phyloP scores from a whole-genome alignment of 352 stramenopile species.

The Globisporangium paddicum region DNA sequence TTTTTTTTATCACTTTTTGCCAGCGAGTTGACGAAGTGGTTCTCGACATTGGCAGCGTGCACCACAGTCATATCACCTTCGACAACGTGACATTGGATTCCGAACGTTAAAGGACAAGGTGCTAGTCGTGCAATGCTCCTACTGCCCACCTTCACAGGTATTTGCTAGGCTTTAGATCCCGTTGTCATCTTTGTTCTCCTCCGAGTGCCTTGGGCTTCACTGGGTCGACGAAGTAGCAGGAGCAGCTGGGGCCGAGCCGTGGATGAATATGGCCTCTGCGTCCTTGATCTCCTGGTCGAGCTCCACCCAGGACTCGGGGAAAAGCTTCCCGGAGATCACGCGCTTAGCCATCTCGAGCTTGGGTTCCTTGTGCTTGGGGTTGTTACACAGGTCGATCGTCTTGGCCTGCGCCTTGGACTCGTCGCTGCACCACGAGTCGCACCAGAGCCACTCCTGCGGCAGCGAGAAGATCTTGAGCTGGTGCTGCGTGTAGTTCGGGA shows the following conservation, averaged over 20 bases:
- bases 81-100: no score
- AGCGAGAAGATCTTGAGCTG: constrained; percentile 97
- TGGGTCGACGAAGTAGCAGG: background rate
- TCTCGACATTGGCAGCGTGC: no score
- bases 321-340: constrained; percentile 96
- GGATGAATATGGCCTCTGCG: constrained; percentile 31
- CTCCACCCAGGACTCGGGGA: constrained; percentile 98
- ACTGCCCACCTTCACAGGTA: background rate
- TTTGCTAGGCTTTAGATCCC: background rate
- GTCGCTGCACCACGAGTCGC: constrained; percentile 99
- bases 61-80: no score
- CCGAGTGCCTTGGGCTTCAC: background rate
- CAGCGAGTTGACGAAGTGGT: constrained; percentile 27
- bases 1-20: constrained; percentile 6
- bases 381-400: constrained; percentile 99
- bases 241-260: background rate
- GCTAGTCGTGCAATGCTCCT: no score
- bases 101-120: no score
- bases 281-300: constrained; percentile 96
- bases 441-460: constrained; percentile 99
- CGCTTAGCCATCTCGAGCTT: constrained; percentile 99
- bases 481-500: constrained; percentile 97
- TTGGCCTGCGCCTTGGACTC: constrained; percentile 97
- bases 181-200: background rate
- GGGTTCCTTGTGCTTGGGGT: constrained; percentile 99